Evolutionary conservation across 805 yeast genomes (phyloP).

Genomic region (Starmerella cellae): DNA sequence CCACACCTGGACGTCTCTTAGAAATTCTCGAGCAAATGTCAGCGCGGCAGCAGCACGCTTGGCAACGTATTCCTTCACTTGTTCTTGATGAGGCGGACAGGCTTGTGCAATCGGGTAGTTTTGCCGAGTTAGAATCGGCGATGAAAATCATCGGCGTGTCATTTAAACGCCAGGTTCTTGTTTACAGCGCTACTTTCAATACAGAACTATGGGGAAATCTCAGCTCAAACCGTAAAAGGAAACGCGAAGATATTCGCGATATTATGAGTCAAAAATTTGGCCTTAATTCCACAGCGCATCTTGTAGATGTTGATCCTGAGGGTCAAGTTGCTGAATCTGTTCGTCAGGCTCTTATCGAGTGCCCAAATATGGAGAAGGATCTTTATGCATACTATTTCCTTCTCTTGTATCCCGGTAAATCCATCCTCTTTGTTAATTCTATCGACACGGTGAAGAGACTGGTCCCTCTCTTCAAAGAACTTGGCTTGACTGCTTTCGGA

Average conservation of each 20-base stretch:
- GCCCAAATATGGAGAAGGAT: conserved; percentile 83
- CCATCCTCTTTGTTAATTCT: conserved; percentile 87
- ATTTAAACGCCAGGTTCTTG: conserved; percentile 60
- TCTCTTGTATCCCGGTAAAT: conserved; percentile 73
- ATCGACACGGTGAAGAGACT: conserved; percentile 86
- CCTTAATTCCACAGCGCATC: conserved; percentile 54
- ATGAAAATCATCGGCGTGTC: conserved; percentile 50
- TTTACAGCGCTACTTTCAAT: conserved; percentile 79
- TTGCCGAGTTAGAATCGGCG: conserved; percentile 78
- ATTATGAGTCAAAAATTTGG: conserved; percentile 56
- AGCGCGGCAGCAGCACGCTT: conserved; percentile 30
- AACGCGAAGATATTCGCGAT: conserved; percentile 44
- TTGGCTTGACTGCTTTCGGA: conserved; percentile 54
- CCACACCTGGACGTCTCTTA: conserved; percentile 88
- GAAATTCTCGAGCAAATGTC: conserved; percentile 46
- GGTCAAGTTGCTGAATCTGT: conserved; percentile 62
- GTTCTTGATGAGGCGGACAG: conserved; percentile 96
- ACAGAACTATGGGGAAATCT: conserved; percentile 69
- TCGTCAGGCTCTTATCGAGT: conserved; percentile 79
- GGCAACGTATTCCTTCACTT: conserved; percentile 34
- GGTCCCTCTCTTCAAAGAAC: conserved; percentile 56
- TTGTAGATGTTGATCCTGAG: conserved; percentile 77
- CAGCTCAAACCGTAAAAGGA: conserved; percentile 29
- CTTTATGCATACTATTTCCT: conserved; percentile 78
- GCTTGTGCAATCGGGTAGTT: conserved; percentile 87